Evolutionary conservation across 148 eudicot species (phyloP).

Genomic region (Gaultheria prostrata): DNA sequence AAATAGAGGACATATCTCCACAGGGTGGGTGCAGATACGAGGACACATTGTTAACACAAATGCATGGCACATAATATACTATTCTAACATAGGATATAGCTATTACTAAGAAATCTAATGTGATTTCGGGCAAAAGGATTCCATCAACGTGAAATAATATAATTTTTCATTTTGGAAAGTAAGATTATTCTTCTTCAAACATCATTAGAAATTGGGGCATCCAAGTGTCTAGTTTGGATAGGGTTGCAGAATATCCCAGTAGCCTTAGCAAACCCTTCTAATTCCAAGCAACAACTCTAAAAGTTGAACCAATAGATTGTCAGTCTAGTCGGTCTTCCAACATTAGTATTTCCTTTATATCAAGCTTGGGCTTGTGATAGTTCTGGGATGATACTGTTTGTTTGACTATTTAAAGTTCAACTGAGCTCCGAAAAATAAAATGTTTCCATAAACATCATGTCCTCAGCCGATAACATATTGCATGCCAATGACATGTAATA

Average conservation of each 20-base stretch:
- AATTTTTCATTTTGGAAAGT: no score
- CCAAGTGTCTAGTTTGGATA: background rate
- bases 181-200: no score
- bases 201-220: background rate
- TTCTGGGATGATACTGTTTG: background rate
- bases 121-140: background rate
- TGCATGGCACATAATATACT: background rate
- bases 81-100: background rate
- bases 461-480: background rate
- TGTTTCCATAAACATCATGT: background rate
- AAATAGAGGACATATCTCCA: background rate
- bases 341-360: background rate
- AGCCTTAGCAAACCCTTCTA: background rate
- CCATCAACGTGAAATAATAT: no score
- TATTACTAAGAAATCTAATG: background rate
- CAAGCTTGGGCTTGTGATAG: background rate
- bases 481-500: background rate
- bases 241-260: background rate
- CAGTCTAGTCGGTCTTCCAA: background rate
- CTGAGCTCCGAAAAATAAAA: conserved; percentile 3
- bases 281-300: background rate
- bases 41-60: background rate
- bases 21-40: background rate
- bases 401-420: background rate
- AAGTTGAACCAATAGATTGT: background rate